Conservation (phyloP, 1,284 basidiomycete species). For the Lignosus rhinocerotis region DNA sequence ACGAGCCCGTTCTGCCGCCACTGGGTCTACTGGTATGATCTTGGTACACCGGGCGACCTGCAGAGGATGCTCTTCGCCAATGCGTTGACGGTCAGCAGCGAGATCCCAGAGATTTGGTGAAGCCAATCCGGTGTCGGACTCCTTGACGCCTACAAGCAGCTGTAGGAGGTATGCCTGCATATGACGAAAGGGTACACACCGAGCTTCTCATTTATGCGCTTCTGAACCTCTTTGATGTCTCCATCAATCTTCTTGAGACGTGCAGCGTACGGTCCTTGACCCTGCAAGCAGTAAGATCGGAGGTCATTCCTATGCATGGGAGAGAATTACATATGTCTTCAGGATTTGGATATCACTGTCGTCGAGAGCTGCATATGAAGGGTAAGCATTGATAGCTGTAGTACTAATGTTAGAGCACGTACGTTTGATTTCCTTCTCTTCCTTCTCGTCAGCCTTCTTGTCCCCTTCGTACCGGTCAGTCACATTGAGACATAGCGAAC, state of each 20-base stretch:
- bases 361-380: conserved; percentile 71
- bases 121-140: conserved; percentile 97
- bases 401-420: conserved; percentile 31
- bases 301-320: background rate
- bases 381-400: conserved; percentile 14
- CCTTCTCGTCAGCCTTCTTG: conserved; percentile 80
- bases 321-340: conserved; percentile 84
- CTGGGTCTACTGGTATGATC: conserved; percentile 86
- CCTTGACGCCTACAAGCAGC: conserved; percentile 77
- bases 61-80: conserved; percentile 90
- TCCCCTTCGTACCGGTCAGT: conserved; percentile 51
- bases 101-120: conserved; percentile 97
- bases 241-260: conserved; percentile 88
- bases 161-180: conserved; percentile 6
- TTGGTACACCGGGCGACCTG: conserved; percentile 99
- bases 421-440: conserved; percentile 93
- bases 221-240: conserved; percentile 97
- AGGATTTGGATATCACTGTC: conserved; percentile 99
- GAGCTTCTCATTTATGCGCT: conserved; percentile 96
- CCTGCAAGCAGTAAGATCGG: conserved; percentile 49
- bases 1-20: conserved; percentile 70
- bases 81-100: conserved; percentile 83
- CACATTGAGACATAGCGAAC: background rate
- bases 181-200: conserved; percentile 44
- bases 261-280: conserved; percentile 95